phyloP scores from a whole-genome alignment of 2,329 filamentous ascomycete species.

The Zymoseptoria pseudotritici region DNA sequence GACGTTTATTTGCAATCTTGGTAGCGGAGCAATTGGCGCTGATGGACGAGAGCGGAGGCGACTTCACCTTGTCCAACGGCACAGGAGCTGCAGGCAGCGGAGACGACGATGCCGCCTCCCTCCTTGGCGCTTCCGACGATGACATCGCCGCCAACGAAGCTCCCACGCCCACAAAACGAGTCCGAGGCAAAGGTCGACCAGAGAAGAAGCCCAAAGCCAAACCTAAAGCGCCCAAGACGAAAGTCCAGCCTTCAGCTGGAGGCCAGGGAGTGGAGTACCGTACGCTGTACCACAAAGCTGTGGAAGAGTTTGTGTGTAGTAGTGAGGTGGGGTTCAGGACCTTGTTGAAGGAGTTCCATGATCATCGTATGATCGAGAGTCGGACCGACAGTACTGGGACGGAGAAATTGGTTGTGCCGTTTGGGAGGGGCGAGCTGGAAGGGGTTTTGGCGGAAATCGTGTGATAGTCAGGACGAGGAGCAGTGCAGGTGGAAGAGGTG shows the following conservation, averaged over 20 bases:
- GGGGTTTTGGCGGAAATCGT: conserved; percentile 71
- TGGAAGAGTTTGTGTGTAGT: conserved; percentile 93
- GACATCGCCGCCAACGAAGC: conserved; percentile 20
- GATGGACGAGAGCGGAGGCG: conserved; percentile 45
- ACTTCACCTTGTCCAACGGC: conserved; percentile 10
- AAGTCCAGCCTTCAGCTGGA: background rate
- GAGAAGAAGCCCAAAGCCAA: conserved; percentile 8
- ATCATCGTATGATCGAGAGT: conserved; percentile 94
- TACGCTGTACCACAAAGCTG: conserved; percentile 86
- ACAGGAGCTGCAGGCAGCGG: conserved; percentile 26
- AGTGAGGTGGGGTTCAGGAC: conserved; percentile 95
- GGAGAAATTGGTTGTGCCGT: conserved; percentile 77
- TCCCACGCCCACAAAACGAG: background rate
- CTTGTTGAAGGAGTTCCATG: conserved; percentile 92
- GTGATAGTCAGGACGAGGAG: conserved; percentile 2
- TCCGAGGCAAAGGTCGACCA: conserved; percentile 18
- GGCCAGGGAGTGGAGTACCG: conserved; percentile 71
- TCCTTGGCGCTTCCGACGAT: conserved; percentile 13
- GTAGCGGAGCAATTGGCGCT: conserved; percentile 74
- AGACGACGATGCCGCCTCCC: conserved; percentile 21
- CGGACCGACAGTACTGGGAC: conserved; percentile 78
- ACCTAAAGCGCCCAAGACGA: conserved; percentile 9
- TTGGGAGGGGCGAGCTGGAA: conserved; percentile 82
- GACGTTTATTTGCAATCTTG: conserved; percentile 75
- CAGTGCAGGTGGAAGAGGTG: background rate